These are phyloP conservation scores for Pyrenula massariospora DNA, from an alignment of 495 filamentous ascomycete species.

Conservation along the genomic window DNA sequence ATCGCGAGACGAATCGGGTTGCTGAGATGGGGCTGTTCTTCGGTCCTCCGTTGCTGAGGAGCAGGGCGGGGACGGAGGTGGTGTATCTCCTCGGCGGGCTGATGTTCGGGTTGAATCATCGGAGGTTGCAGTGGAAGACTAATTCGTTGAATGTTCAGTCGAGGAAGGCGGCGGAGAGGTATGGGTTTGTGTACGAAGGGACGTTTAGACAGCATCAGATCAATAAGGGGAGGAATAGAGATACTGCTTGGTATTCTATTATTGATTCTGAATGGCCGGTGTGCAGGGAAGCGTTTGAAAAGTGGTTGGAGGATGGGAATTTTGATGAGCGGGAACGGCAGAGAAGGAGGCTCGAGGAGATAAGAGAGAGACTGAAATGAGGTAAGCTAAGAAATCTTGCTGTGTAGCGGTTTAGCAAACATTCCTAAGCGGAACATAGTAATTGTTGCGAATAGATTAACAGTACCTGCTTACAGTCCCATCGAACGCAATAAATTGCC, in stretches of 20 bases:
- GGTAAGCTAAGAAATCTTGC: too few relatives aligned
- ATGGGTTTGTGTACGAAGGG: slow-evolving; percentile 43
- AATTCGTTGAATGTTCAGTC: slow-evolving; percentile 36
- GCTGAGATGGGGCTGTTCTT: slow-evolving; percentile 20
- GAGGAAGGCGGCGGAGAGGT: slow-evolving; percentile 32
- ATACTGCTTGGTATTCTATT: slow-evolving; percentile 44
- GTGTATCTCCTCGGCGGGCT: slow-evolving; percentile 34
- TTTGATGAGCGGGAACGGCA: slow-evolving; percentile 35
- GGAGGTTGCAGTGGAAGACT: slow-evolving; percentile 49
- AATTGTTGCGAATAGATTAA: too few relatives aligned
- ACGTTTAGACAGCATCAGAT: slow-evolving; percentile 45
- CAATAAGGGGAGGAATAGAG: slow-evolving; percentile 39
- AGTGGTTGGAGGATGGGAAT: slow-evolving; percentile 34
- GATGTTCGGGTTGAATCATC: slow-evolving; percentile 36
- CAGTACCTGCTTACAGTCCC: too few relatives aligned
- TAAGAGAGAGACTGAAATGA: slow-evolving; percentile 5
- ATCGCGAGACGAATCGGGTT: not conserved
- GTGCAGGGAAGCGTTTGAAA: slow-evolving; percentile 24
- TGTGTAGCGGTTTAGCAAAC: too few relatives aligned
- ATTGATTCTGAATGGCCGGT: slow-evolving; percentile 37
- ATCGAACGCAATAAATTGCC: too few relatives aligned
- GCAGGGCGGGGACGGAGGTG: slow-evolving; percentile 36
- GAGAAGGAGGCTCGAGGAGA: slow-evolving; percentile 21
- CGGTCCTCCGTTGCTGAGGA: slow-evolving; percentile 30
- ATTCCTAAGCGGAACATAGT: too few relatives aligned